phyloP scores from a whole-genome alignment of 208 protist species.

The Acanthamoeba sp. region DNA sequence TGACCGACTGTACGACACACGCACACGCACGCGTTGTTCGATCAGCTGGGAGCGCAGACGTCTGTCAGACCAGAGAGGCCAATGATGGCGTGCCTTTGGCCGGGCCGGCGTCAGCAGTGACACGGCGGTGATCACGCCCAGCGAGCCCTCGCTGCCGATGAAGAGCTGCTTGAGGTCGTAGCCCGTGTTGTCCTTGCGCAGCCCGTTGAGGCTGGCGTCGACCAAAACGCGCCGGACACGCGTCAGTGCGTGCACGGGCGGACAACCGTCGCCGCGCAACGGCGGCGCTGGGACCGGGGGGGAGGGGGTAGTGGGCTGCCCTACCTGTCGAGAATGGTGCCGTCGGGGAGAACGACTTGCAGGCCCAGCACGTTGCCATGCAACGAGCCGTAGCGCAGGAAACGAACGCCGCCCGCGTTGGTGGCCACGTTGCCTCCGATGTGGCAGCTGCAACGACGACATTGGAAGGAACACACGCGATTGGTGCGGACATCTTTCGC shows the following conservation, averaged over 20 bases:
- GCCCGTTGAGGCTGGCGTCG: slow-evolving; percentile 44
- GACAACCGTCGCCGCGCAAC: too few relatives aligned
- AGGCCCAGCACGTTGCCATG: slow-evolving; percentile 96
- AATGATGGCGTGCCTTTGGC: slow-evolving; percentile 71
- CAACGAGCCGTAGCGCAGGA: slow-evolving; percentile 96
- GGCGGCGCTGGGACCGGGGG: background rate
- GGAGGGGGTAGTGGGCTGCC: background rate
- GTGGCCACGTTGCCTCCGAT: slow-evolving; percentile 98
- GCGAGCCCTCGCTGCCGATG: slow-evolving; percentile 97
- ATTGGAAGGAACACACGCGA: background rate
- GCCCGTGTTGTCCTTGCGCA: slow-evolving; percentile 96
- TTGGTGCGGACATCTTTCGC: background rate
- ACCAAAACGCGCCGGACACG: too few relatives aligned
- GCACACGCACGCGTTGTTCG: background rate
- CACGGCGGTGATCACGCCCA: slow-evolving; percentile 96
- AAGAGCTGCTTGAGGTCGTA: slow-evolving; percentile 98
- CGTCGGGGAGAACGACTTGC: slow-evolving; percentile 93
- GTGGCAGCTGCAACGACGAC: slow-evolving; percentile 88
- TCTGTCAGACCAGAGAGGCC: background rate
- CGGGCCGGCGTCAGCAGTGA: slow-evolving; percentile 83
- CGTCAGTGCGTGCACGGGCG: too few relatives aligned
- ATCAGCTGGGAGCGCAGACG: background rate
- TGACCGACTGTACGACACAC: slow-evolving; percentile 83
- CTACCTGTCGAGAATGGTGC: slow-evolving; percentile 89
- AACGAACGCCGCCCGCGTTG: slow-evolving; percentile 97